These are phyloP conservation scores for Solanum virginianum DNA, from an alignment of 257 asterid species.

Conservation along the genomic window DNA sequence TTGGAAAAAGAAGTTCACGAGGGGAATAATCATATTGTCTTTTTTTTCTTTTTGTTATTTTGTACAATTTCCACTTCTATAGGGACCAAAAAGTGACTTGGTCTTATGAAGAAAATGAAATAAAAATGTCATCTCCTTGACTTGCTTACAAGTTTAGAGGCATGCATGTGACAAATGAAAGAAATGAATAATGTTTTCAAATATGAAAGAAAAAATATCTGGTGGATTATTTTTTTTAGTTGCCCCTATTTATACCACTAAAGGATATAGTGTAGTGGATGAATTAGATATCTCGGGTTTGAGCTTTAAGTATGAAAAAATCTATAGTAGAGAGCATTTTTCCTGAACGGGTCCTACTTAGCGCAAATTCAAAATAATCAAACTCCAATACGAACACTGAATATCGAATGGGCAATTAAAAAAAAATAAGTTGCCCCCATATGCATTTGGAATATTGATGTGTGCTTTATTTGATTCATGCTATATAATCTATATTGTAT, in stretches of 20 bases:
- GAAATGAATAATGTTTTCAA: neutral
- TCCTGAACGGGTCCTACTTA: accelerated
- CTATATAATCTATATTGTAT: neutral
- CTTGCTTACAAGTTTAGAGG: neutral
- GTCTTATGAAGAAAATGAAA: neutral
- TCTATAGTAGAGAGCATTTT: too few relatives aligned
- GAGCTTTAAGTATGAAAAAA: too few relatives aligned
- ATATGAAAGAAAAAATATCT: neutral
- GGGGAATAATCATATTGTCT: neutral
- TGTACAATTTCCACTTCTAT: neutral
- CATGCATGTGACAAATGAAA: neutral
- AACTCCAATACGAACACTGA: too few relatives aligned
- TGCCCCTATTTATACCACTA: too few relatives aligned
- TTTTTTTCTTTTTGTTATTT: neutral
- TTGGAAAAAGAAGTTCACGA: neutral
- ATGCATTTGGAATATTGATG: neutral
- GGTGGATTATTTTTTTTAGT: neutral
- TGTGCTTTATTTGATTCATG: neutral
- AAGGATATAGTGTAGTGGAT: too few relatives aligned
- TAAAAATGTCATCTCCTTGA: neutral
- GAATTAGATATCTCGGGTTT: too few relatives aligned
- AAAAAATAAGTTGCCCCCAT: neutral
- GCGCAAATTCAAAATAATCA: too few relatives aligned
- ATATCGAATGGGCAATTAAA: too few relatives aligned
- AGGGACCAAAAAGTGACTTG: neutral